A percentile compares a stretch with the other conserved stretches of the same genome.
Evolutionary conservation across 2,329 filamentous ascomycete species (phyloP).

Genomic region (Albophoma yamanashiensis): DNA sequence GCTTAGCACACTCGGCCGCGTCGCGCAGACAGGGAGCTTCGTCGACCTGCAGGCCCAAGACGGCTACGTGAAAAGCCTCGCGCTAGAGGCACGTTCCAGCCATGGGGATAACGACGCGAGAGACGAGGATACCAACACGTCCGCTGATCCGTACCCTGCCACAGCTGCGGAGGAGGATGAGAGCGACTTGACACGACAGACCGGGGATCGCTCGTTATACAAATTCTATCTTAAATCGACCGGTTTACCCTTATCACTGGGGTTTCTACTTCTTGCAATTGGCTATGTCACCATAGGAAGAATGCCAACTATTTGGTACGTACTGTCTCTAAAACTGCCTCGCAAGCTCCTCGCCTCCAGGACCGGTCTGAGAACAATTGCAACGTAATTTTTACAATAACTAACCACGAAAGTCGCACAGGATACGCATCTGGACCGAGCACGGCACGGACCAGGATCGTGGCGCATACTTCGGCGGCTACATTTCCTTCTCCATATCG

Average conservation of each 20-base stretch:
- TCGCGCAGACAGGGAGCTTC: neutral
- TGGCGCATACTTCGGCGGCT: neutral
- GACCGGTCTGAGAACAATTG: neutral
- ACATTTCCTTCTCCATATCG: neutral
- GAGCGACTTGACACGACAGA: neutral
- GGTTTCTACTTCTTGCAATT: neutral
- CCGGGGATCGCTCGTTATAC: neutral
- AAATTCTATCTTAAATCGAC: neutral
- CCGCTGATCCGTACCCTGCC: neutral
- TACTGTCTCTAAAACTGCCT: neutral
- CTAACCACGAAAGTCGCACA: neutral
- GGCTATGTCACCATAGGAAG: neutral
- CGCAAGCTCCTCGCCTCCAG: neutral
- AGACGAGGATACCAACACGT: neutral
- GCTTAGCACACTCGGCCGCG: neutral
- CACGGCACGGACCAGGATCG: neutral
- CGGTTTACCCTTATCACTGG: neutral
- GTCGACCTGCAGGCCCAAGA: neutral
- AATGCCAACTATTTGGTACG: neutral
- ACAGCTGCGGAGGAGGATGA: neutral
- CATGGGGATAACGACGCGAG: neutral
- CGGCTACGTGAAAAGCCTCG: neutral
- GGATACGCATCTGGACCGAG: neutral
- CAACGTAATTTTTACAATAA: neutral
- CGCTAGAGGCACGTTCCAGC: neutral